Conservation (phyloP, 192 early-diverging fungal species). For the Funneliformis mosseae region DNA sequence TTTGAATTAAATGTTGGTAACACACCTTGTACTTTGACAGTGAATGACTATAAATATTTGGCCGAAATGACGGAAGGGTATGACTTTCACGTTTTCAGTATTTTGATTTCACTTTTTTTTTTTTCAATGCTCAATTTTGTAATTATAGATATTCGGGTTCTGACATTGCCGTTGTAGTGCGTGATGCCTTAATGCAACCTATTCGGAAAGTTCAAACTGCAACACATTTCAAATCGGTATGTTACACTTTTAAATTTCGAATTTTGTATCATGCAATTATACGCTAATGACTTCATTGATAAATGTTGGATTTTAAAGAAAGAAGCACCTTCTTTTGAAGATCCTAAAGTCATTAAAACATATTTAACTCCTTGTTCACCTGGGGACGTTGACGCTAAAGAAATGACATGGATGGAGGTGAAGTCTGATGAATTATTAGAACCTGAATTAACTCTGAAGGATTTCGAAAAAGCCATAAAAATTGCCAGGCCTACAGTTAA, state of each 20-base stretch:
- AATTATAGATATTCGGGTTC: constrained; percentile 83
- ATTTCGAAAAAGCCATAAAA: constrained; percentile 85
- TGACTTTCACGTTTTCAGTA: background rate
- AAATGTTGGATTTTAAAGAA: constrained; percentile 45
- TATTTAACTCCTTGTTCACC: constrained; percentile 94
- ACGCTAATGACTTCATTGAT: background rate
- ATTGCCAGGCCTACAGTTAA: constrained; percentile 83
- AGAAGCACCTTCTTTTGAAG: constrained; percentile 58
- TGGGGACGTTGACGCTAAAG: constrained; percentile 82
- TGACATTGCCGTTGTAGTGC: constrained; percentile 91
- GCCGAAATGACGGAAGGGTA: constrained; percentile 85
- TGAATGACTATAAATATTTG: constrained; percentile 73
- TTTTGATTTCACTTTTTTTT: background rate
- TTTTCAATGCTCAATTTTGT: background rate
- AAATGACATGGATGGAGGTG: constrained; percentile 89
- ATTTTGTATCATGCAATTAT: background rate
- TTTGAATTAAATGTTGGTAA: constrained; percentile 92
- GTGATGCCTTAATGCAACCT: constrained; percentile 97
- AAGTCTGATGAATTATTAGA: constrained; percentile 86
- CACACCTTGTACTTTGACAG: constrained; percentile 80
- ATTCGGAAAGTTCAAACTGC: constrained; percentile 94
- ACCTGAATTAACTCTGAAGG: constrained; percentile 80
- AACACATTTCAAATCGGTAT: constrained; percentile 86
- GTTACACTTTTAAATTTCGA: background rate
- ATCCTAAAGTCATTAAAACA: constrained; percentile 51